Evolutionary conservation across 2,329 filamentous ascomycete species (phyloP).

Genomic region (Paraphaeosphaeria minitans): DNA sequence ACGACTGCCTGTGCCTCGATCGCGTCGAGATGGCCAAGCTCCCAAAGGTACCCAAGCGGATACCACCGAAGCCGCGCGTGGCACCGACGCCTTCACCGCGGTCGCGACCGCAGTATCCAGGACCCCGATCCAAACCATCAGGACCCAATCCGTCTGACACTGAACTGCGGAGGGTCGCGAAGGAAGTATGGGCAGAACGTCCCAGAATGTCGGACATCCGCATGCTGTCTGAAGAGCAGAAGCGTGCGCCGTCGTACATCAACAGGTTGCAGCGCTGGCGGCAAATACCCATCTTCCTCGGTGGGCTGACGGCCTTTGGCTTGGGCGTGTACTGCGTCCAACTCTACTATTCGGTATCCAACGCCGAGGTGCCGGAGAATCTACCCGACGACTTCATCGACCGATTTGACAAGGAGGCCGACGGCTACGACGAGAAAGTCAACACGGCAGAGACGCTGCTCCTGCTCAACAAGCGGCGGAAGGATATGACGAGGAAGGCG

Average conservation of each 20-base stretch:
- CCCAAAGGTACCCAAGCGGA: slow-evolving; percentile 32
- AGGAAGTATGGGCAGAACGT: slow-evolving; percentile 32
- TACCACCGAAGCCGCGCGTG: slow-evolving; percentile 27
- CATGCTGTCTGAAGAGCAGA: slow-evolving; percentile 35
- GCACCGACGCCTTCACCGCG: slow-evolving; percentile 20
- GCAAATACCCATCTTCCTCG: slow-evolving; percentile 40
- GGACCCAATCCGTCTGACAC: no score
- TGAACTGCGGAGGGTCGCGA: background rate
- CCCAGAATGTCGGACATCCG: slow-evolving; percentile 32
- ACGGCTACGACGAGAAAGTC: slow-evolving; percentile 55
- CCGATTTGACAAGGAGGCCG: slow-evolving; percentile 53
- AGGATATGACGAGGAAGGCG: slow-evolving; percentile 48
- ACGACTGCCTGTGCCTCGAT: slow-evolving; percentile 1
- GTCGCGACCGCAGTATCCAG: slow-evolving; percentile 18
- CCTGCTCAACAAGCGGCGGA: slow-evolving; percentile 48
- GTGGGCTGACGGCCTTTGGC: slow-evolving; percentile 43
- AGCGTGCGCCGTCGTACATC: slow-evolving; percentile 30
- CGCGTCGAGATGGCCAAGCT: slow-evolving; percentile 38
- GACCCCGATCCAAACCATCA: background rate
- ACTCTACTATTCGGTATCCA: slow-evolving; percentile 42
- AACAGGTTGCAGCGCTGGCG: slow-evolving; percentile 37
- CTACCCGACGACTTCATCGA: slow-evolving; percentile 50
- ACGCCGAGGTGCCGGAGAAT: slow-evolving; percentile 28
- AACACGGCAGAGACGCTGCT: slow-evolving; percentile 51
- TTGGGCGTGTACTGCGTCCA: slow-evolving; percentile 49